Conservation (phyloP, 371 early-diverging fungal genomes). For the Mortierella sp. region DNA sequence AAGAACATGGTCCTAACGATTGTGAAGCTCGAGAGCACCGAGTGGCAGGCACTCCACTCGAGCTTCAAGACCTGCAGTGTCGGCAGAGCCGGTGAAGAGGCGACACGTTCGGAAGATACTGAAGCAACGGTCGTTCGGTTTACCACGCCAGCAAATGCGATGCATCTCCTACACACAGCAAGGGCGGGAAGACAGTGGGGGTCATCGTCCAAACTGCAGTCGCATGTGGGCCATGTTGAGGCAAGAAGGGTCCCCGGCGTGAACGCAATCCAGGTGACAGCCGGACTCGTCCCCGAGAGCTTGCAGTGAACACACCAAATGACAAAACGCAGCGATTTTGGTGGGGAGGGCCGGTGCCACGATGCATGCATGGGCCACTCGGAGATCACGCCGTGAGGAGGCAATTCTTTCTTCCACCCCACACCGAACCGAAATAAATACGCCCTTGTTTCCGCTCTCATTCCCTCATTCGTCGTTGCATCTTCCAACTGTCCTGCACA, state of each 20-base stretch:
- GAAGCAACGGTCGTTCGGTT: conserved; percentile 12
- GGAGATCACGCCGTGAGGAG: too few species aligned
- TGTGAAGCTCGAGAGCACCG: conserved; percentile 8
- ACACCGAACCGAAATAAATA: too few species aligned
- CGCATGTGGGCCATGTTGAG: conserved; percentile 23
- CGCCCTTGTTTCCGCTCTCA: too few species aligned
- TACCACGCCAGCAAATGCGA: conserved; percentile 16
- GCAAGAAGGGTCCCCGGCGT: conserved; percentile 25
- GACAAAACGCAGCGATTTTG: conserved; percentile 1
- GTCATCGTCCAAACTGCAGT: background rate
- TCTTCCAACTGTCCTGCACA: too few species aligned
- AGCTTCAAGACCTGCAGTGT: background rate
- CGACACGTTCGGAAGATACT: background rate
- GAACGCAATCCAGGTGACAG: conserved; percentile 40
- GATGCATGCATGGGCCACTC: too few species aligned
- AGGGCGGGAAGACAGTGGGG: conserved; percentile 15
- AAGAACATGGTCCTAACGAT: conserved; percentile 34
- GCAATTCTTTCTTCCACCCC: too few species aligned
- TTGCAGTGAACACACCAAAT: too few species aligned
- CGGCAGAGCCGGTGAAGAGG: background rate
- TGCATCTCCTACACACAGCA: conserved; percentile 12
- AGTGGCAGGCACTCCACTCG: conserved; percentile 37
- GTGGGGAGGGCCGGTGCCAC: too few species aligned
- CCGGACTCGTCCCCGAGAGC: conserved; percentile 8
- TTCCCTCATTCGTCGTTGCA: too few species aligned